phyloP scores from a whole-genome alignment of 1,139 yeast genomes.

The Sugiyamaella novakii region DNA sequence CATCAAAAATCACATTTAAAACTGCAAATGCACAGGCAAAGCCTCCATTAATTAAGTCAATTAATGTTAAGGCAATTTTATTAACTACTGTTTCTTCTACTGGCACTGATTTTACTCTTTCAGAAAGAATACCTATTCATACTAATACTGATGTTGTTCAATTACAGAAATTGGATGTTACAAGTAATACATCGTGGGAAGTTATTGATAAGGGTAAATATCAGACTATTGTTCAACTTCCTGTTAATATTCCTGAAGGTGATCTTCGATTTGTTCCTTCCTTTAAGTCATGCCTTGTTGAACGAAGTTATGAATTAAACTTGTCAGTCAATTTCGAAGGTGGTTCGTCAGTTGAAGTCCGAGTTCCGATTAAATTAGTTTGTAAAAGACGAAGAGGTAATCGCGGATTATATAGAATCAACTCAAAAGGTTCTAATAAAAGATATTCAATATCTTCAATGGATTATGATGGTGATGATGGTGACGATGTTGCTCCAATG shows the following conservation, averaged over 20 bases:
- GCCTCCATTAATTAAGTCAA: conserved; percentile 17
- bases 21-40: neutral
- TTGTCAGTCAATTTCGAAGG: conserved; percentile 15
- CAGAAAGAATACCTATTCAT: conserved; percentile 1
- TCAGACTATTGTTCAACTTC: conserved; percentile 10
- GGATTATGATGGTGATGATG: conserved; percentile 1
- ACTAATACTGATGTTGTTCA: conserved; percentile 5
- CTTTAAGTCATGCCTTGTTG: conserved; percentile 19
- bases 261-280: conserved; percentile 19
- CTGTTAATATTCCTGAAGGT: conserved; percentile 15
- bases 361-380: conserved; percentile 14
- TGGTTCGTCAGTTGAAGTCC: conserved; percentile 12
- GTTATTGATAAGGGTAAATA: conserved; percentile 1
- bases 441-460: conserved; percentile 6
- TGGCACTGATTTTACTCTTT: conserved; percentile 1
- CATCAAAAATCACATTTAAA: neutral
- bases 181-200: conserved; percentile 12
- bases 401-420: conserved; percentile 9
- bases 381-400: conserved; percentile 11
- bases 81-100: conserved; percentile 11
- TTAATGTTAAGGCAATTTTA: conserved; percentile 5
- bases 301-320: conserved; percentile 13
- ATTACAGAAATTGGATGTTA: conserved; percentile 13
- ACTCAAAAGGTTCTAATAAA: conserved; percentile 3
- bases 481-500: conserved; percentile 4